Evolutionary conservation across 495 filamentous ascomycete genomes (phyloP), one percentile per base, ranked within the genome.

Genomic region (Aspergillus saccharolyticus): DNA sequence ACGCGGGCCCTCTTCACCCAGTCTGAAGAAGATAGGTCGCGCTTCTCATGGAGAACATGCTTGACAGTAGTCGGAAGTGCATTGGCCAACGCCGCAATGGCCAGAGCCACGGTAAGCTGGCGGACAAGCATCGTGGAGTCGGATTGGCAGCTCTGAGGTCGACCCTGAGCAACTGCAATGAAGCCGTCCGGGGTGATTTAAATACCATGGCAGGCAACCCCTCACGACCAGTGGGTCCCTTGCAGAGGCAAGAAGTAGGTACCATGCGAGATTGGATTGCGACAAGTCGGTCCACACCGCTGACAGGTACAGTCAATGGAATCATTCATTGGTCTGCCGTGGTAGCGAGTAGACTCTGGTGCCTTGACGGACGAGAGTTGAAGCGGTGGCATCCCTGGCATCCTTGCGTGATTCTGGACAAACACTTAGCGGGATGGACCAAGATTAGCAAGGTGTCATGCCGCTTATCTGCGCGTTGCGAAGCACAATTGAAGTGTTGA

Each of bases 41-140:
- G 67, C 58, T 74, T 71, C 54, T 76, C 74, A 52, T 76, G 74
- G 42, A 76, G 55, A 20, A 73, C 71, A 71, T 76, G 72, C 47
- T 69, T 74, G 42, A 63, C 45, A 0, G 74, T 56, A 28, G 68
- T 57, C n/a, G 74, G 74, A 15, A 60, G 64, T 25, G 72, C 47
- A 24, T 50, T 25, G 47, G 47, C 16, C 20, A 50, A 44, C 46
- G 65, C 64, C 24, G 64, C 66, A 48, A 74, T 52, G 44, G 68
- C 63, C 57, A 70, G 43, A 19, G 62, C 57, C 44, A 60, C 48
- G 12, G 47, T 28, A 20, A 50, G 47, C 22, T 50, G 47, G 28
- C 47, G 47, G 22, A 50, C 22, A 24, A 50, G 28, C 47, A 50
- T 50, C 15, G 16, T 50, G 20, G 2, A 25, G 14, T 30, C 17